A percentile compares a stretch with the other conserved stretches of the same genome.
Evolutionary conservation across 2,329 filamentous ascomycete genomes (phyloP).

Genomic region (Ophiocordyceps unilateralis): DNA sequence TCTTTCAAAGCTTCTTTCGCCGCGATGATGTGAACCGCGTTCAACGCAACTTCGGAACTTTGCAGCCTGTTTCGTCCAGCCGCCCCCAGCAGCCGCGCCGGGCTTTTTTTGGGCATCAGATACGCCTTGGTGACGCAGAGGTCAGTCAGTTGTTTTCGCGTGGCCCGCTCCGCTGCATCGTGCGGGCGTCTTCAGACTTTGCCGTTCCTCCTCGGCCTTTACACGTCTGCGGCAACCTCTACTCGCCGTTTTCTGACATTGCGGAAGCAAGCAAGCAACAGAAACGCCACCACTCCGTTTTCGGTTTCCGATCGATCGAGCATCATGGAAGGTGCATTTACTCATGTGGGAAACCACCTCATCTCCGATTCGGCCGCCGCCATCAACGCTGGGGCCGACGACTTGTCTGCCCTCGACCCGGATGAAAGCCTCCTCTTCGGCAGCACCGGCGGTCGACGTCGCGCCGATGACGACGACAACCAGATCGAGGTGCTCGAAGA

Average conservation of each 20-base stretch:
- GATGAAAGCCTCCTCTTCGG: conserved; percentile 71
- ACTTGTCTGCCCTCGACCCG: conserved; percentile 49
- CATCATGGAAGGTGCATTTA: conserved; percentile 75
- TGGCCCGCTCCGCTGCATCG: no score
- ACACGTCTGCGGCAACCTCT: no score
- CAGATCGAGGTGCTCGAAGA: conserved; percentile 70
- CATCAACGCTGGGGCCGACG: conserved; percentile 76
- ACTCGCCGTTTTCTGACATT: neutral
- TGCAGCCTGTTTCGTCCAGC: conserved; percentile 11
- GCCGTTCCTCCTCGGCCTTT: no score
- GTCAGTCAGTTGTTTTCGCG: conserved; percentile 2
- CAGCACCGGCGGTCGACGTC: conserved; percentile 44
- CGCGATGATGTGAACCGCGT: conserved; percentile 22
- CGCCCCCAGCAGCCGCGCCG: conserved; percentile 8
- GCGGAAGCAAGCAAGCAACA: neutral
- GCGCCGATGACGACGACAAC: conserved; percentile 79
- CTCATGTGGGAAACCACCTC: conserved; percentile 71
- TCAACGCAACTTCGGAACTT: conserved; percentile 13
- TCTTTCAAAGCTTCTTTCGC: conserved; percentile 9
- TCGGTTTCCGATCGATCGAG: conserved; percentile 1
- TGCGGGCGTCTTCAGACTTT: no score
- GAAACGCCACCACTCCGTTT: conserved; percentile 2
- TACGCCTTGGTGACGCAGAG: neutral
- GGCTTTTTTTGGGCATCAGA: neutral
- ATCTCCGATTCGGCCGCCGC: conserved; percentile 70